Percentiles rank a stretch among this genome's conserved stretches.
phyloP scores from a whole-genome alignment of 768 basidiomycete species.

The Trametes meyenii region DNA sequence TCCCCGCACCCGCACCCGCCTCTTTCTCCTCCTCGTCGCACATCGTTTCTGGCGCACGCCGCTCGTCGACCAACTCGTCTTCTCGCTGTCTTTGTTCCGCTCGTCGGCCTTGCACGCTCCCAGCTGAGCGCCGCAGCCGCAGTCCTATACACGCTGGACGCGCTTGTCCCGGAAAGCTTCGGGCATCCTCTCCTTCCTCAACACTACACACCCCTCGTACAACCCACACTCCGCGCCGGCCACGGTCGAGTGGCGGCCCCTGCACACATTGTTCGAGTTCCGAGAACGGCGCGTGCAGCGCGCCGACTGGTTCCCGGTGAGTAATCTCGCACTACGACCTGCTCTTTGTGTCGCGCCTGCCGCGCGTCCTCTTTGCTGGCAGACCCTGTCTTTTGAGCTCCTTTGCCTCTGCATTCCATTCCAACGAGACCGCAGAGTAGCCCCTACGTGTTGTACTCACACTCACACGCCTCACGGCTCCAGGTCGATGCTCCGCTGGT shows the following conservation, averaged over 20 bases:
- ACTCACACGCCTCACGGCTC: neutral
- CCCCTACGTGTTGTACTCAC: neutral
- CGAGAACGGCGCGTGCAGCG: neutral
- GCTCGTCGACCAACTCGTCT: slow-evolving; percentile 9
- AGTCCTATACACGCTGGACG: slow-evolving; percentile 16
- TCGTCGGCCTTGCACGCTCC: neutral
- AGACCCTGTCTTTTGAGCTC: neutral
- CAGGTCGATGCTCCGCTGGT: slow-evolving; percentile 11
- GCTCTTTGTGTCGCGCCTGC: neutral
- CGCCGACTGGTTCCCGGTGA: slow-evolving; percentile 4
- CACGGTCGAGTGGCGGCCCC: neutral
- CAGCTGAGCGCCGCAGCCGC: slow-evolving; percentile 6
- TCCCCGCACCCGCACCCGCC: neutral
- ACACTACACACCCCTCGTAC: neutral
- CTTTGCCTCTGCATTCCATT: too few relatives aligned
- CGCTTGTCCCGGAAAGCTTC: slow-evolving; percentile 14
- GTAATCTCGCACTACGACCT: neutral
- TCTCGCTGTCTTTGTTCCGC: slow-evolving; percentile 7
- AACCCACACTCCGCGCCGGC: neutral
- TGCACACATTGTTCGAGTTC: neutral
- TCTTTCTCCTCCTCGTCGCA: neutral
- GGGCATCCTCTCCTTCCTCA: slow-evolving; percentile 15
- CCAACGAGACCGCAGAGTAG: too few relatives aligned
- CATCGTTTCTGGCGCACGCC: neutral
- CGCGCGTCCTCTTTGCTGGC: neutral